Evolutionary conservation across 2,329 filamentous ascomycete species (phyloP).

Genomic region (Neonectria sp.): DNA sequence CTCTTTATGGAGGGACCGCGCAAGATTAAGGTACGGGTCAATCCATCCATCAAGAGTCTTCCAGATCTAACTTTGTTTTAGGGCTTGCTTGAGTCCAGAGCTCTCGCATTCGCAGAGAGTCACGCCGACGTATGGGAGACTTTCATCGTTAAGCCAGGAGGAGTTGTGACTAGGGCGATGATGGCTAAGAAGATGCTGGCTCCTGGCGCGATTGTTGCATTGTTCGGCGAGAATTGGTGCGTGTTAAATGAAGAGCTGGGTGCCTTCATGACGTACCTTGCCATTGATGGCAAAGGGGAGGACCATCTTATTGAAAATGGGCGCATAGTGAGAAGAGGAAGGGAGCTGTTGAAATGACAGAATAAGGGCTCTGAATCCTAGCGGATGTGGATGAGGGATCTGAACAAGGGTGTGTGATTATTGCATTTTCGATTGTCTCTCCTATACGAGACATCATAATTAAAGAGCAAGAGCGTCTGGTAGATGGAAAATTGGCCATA

Average conservation of each 20-base stretch:
- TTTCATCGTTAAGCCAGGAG: slow-evolving; percentile 38
- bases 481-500: background rate
- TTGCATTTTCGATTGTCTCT: background rate
- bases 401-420: background rate
- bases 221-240: slow-evolving; percentile 40
- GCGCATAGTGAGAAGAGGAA: slow-evolving; percentile 30
- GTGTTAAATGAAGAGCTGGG: slow-evolving; percentile 35
- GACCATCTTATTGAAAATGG: slow-evolving; percentile 28
- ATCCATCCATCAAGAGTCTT: accelerated
- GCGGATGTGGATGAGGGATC: background rate
- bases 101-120: slow-evolving; percentile 26
- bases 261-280: slow-evolving; percentile 39
- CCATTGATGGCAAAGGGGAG: slow-evolving; percentile 32
- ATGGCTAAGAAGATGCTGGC: background rate
- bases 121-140: slow-evolving; percentile 33
- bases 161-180: slow-evolving; percentile 24
- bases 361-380: background rate
- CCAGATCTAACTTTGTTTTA: slow-evolving; percentile 12
- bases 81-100: slow-evolving; percentile 36
- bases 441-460: background rate
- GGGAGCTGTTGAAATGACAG: slow-evolving; percentile 18
- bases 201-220: background rate
- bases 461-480: background rate
- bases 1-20: slow-evolving; percentile 42
- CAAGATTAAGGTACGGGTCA: slow-evolving; percentile 35